Conservation (phyloP, 805 yeast genomes). For the Saturnispora sekii region DNA sequence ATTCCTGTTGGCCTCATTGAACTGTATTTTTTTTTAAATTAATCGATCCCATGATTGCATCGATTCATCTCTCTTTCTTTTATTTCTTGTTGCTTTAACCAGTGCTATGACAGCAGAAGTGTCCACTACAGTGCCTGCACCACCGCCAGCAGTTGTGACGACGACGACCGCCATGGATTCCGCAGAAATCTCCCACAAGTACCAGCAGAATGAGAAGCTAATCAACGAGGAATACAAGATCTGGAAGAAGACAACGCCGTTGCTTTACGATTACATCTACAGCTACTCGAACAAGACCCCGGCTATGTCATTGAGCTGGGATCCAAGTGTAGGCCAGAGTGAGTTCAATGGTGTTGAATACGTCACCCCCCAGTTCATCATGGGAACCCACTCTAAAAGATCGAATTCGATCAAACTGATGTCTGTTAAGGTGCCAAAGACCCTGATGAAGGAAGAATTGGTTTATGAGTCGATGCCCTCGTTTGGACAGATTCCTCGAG, state of each 20-base stretch:
- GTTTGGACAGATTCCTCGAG: conserved; percentile 24
- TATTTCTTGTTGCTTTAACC: not conserved
- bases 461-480: conserved; percentile 10
- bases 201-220: conserved; percentile 50
- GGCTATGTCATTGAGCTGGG: conserved; percentile 59
- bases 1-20: conserved; percentile 17
- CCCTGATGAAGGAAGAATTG: conserved; percentile 26
- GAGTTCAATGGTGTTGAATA: conserved; percentile 9
- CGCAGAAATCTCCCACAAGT: conserved; percentile 24
- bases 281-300: conserved; percentile 65
- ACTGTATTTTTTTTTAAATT: not conserved
- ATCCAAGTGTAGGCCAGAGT: conserved; percentile 33
- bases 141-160: not conserved
- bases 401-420: conserved; percentile 39
- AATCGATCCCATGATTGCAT: not conserved
- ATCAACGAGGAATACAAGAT: conserved; percentile 68
- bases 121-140: not conserved
- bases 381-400: conserved; percentile 39
- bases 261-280: conserved; percentile 63
- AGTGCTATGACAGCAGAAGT: not conserved
- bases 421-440: conserved; percentile 38
- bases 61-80: not conserved
- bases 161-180: not conserved
- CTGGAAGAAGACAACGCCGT: conserved; percentile 81
- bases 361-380: conserved; percentile 26